Percentiles rank a stretch among this genome's conserved stretches.
phyloP scores from a whole-genome alignment of 1,284 basidiomycete species.

The Leccinum subrobustum region DNA sequence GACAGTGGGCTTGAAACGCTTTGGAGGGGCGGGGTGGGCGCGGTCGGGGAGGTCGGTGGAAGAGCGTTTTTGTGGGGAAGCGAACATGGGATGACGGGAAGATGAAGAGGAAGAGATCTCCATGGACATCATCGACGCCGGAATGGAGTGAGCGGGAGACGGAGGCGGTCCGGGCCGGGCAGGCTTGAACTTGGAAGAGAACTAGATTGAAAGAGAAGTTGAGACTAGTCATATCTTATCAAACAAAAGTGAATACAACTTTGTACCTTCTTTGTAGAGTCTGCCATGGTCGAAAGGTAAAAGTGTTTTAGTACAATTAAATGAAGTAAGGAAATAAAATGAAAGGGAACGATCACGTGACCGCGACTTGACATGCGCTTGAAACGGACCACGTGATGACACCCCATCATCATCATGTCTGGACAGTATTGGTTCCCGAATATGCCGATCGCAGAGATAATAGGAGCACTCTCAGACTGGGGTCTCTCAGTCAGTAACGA shows the following conservation, averaged over 20 bases:
- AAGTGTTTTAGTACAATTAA: too few relatives aligned
- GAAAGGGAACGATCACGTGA: background rate
- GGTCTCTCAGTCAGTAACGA: constrained; percentile 62
- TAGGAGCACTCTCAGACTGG: constrained; percentile 62
- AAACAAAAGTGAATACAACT: too few relatives aligned
- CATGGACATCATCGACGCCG: constrained; percentile 13
- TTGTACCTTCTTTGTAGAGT: background rate
- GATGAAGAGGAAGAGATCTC: background rate
- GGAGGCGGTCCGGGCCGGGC: constrained; percentile 14
- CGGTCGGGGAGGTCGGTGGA: constrained; percentile 40
- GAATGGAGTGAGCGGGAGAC: background rate
- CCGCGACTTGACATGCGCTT: background rate
- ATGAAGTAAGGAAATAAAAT: too few relatives aligned
- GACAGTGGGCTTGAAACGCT: constrained; percentile 40
- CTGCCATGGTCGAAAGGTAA: constrained; percentile 3
- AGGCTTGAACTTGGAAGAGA: constrained; percentile 40
- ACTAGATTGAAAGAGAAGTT: accelerated
- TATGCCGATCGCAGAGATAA: constrained; percentile 61
- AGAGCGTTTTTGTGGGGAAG: constrained; percentile 41
- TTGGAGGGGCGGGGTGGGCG: constrained; percentile 36
- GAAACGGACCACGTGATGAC: background rate
- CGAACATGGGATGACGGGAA: constrained; percentile 38
- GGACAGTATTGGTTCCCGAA: constrained; percentile 60
- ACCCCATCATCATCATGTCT: constrained; percentile 23
- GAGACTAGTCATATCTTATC: too few relatives aligned